Evolutionary conservation across 2,329 filamentous ascomycete genomes (phyloP).

Genomic region (Scedosporium minutisporum): DNA sequence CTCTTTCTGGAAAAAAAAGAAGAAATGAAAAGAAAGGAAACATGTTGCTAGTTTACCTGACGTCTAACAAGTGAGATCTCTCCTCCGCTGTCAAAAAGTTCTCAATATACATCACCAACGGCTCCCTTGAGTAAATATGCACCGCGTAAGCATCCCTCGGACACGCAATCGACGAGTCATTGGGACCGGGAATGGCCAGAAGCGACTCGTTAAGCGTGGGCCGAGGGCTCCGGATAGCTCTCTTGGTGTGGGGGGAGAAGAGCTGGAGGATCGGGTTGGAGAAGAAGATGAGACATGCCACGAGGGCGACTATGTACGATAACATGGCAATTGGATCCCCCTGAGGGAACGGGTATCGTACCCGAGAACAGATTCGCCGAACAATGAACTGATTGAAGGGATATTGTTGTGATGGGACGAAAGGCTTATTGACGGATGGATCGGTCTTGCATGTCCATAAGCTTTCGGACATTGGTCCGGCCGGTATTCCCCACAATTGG

Average conservation of each 20-base stretch:
- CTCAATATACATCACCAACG: conserved; percentile 45
- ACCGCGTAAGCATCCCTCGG: conserved; percentile 32
- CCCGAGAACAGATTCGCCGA: no score
- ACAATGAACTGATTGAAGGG: no score
- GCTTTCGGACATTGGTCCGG: no score
- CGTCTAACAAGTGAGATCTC: conserved; percentile 35
- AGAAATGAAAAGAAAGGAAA: background rate
- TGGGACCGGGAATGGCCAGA: conserved; percentile 34
- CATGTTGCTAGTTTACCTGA: conserved; percentile 29
- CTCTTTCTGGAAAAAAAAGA: background rate
- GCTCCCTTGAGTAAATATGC: conserved; percentile 32
- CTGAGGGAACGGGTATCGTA: no score
- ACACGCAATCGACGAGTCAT: conserved; percentile 26
- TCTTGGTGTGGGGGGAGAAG: conserved; percentile 19
- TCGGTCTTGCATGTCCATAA: no score
- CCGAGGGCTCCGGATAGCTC: conserved; percentile 24
- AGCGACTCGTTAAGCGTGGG: conserved; percentile 41
- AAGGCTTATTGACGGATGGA: no score
- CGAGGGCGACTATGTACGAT: conserved; percentile 31
- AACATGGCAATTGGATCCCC: conserved; percentile 24
- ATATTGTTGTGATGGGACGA: no score
- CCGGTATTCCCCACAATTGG: no score
- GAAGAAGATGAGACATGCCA: conserved; percentile 33
- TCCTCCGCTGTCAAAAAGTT: conserved; percentile 37
- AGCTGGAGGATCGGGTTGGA: conserved; percentile 32